phyloP scores from a whole-genome alignment of 495 filamentous ascomycete genomes.

The Neurospora sp. region DNA sequence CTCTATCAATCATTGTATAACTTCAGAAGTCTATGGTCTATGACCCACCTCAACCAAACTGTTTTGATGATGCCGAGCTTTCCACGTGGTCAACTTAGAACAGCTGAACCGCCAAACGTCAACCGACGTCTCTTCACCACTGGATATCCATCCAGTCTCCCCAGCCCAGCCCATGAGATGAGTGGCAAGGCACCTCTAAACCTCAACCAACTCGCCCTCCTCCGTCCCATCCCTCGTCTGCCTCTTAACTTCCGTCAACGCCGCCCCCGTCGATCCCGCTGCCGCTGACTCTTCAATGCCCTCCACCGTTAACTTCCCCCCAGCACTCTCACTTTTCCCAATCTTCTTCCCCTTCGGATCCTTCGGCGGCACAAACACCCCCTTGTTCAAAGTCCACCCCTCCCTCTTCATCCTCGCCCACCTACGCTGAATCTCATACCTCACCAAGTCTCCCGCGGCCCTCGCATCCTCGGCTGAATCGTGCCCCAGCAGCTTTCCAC shows the following conservation, averaged over 20 bases:
- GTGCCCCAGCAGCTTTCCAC: constrained; percentile 46
- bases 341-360: constrained; percentile 19
- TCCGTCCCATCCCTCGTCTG: neutral
- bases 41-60: too few relatives aligned
- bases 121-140: neutral
- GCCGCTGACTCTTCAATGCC: neutral
- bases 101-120: too few relatives aligned
- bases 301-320: neutral
- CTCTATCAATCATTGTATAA: too few relatives aligned
- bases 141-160: neutral
- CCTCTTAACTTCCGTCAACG: neutral
- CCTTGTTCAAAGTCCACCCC: constrained; percentile 51
- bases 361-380: constrained; percentile 39
- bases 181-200: neutral
- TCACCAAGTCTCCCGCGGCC: constrained; percentile 77
- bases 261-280: neutral
- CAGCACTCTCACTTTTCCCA: too few relatives aligned
- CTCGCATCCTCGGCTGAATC: constrained; percentile 84
- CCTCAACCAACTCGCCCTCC: neutral
- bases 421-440: constrained; percentile 51
- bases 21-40: too few relatives aligned
- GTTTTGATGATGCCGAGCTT: too few relatives aligned
- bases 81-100: too few relatives aligned
- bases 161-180: fast-evolving
- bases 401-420: constrained; percentile 52